Percentiles rank a stretch among this genome's conserved stretches.
Conservation (phyloP, 768 basidiomycete genomes). For the Paxillus involutus region DNA sequence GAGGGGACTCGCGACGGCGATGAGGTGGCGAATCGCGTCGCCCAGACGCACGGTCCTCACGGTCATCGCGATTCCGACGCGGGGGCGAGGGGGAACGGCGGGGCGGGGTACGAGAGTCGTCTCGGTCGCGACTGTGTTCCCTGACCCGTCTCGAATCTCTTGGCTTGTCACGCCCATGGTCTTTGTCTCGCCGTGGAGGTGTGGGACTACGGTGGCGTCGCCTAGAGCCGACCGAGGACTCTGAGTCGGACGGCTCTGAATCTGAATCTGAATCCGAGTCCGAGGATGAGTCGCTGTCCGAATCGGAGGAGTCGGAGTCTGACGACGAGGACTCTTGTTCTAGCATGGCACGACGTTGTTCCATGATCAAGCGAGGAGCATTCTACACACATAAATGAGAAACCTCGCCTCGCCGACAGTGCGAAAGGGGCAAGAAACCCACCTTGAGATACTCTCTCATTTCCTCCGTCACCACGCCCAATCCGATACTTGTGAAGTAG, state of each 20-base stretch:
- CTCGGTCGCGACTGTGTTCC: slow-evolving; percentile 24
- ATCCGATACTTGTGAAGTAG: slow-evolving; percentile 93
- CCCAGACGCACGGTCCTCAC: slow-evolving; percentile 18
- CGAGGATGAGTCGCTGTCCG: slow-evolving; percentile 34
- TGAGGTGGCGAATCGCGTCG: slow-evolving; percentile 26
- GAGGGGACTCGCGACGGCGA: slow-evolving; percentile 21
- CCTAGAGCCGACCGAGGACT: slow-evolving; percentile 33
- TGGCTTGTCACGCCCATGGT: slow-evolving; percentile 21
- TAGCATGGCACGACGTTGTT: slow-evolving; percentile 86
- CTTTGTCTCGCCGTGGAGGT: slow-evolving; percentile 29
- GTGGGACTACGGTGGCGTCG: slow-evolving; percentile 31
- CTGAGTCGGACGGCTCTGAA: slow-evolving; percentile 38
- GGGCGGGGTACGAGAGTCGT: slow-evolving; percentile 34
- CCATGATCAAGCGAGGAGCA: slow-evolving; percentile 90
- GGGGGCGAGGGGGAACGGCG: slow-evolving; percentile 28
- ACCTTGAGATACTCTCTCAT: slow-evolving; percentile 97
- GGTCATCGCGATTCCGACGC: slow-evolving; percentile 25
- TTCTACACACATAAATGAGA: slow-evolving; percentile 51
- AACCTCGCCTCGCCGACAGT: background rate
- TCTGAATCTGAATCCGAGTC: slow-evolving; percentile 36
- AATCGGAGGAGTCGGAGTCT: slow-evolving; percentile 33
- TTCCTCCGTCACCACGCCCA: slow-evolving; percentile 89
- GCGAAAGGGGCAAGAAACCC: slow-evolving; percentile 23
- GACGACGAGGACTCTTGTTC: slow-evolving; percentile 60
- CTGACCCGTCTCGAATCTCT: slow-evolving; percentile 14